Base-by-base conservation (phyloP, 257 asterid genomes). In the Cruciata laevipes region DNA sequence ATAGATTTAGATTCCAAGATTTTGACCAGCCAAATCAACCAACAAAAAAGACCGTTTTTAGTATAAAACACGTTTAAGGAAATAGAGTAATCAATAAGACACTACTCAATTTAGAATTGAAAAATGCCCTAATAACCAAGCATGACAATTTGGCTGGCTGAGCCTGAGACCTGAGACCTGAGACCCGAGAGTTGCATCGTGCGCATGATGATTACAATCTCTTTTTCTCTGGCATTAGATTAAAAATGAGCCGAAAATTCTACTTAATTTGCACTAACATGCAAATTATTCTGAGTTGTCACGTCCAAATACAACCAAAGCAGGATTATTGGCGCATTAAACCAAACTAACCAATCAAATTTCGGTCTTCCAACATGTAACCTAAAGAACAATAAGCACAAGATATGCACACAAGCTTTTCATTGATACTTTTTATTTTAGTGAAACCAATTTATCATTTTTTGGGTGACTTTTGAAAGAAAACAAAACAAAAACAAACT, bases 281-380 rank as follows among this genome's bases (percentile, higher is more conserved):
- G 70, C 70, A 67, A 53, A 52, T n/a, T 31, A 31, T 11, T 67
- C 35, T 10, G 35, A 11, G 63, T 67, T 67, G 71, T 58, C 71
- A 67, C 63, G 5, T 32, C 63, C 60, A 52, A 27, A 52, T 53
- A 21, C 63, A 20, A 27, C 70, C 61, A 66, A 66, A 31, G 4
- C 18, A 13, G 7, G 25, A 61, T 32, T 30, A 27, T 69, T 69
- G 68, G 47, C 44, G 21, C 37, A 61, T 31, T 32, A 13, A 24
- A 47, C 18, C 7, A n/a, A 61, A 61, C 30, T 14, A 20, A 21
- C 74, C 40, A 51, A 61, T 70, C 12, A 49, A 49, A 21, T 61
- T 11, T 40, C 3, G 13, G 20, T 47, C 55, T 47, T 47, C 55
- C n/a, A 14, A 47, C 55, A 16, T 16, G 20, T 47, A 47, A 47